A percentile compares a stretch with the other conserved stretches of the same genome.
phyloP scores from a whole-genome alignment of 2,329 filamentous ascomycete genomes.

The Talaromyces sp. region DNA sequence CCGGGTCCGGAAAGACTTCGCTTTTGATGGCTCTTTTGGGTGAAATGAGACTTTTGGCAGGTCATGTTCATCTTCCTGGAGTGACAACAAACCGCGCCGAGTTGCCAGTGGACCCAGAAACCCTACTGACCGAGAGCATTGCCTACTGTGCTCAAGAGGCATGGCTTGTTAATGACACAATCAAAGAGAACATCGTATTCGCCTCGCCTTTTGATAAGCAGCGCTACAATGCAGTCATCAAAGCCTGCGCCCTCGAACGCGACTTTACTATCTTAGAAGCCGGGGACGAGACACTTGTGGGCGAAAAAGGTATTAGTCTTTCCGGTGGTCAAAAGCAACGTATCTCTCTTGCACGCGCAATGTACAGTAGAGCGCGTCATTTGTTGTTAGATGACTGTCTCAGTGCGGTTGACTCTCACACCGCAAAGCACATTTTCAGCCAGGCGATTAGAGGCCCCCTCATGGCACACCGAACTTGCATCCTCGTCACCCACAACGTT shows the following conservation, averaged over 20 bases:
- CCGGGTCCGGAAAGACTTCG: slow-evolving; percentile 92
- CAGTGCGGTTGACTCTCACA: slow-evolving; percentile 95
- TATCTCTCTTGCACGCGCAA: slow-evolving; percentile 88
- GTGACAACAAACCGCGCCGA: slow-evolving; percentile 76
- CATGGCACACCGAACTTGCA: slow-evolving; percentile 84
- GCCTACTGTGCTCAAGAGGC: slow-evolving; percentile 96
- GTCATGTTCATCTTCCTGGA: slow-evolving; percentile 78
- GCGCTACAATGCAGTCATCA: slow-evolving; percentile 81
- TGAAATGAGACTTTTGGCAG: slow-evolving; percentile 85
- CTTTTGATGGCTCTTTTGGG: slow-evolving; percentile 92
- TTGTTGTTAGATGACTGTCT: slow-evolving; percentile 90
- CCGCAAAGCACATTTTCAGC: slow-evolving; percentile 95
- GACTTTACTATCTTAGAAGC: slow-evolving; percentile 89
- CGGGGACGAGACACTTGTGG: slow-evolving; percentile 88
- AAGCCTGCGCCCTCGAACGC: slow-evolving; percentile 83
- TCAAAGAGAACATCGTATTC: slow-evolving; percentile 94
- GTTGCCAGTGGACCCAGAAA: slow-evolving; percentile 72
- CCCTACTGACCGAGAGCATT: slow-evolving; percentile 81
- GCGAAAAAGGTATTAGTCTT: slow-evolving; percentile 93
- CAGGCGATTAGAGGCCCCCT: slow-evolving; percentile 85
- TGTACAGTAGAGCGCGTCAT: slow-evolving; percentile 94
- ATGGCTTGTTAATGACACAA: slow-evolving; percentile 93
- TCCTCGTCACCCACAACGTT: slow-evolving; percentile 92
- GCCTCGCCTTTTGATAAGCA: slow-evolving; percentile 72
- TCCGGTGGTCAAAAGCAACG: slow-evolving; percentile 97